Evolutionary conservation across 495 filamentous ascomycete species (phyloP).

Genomic region (Ramalina intermedia): DNA sequence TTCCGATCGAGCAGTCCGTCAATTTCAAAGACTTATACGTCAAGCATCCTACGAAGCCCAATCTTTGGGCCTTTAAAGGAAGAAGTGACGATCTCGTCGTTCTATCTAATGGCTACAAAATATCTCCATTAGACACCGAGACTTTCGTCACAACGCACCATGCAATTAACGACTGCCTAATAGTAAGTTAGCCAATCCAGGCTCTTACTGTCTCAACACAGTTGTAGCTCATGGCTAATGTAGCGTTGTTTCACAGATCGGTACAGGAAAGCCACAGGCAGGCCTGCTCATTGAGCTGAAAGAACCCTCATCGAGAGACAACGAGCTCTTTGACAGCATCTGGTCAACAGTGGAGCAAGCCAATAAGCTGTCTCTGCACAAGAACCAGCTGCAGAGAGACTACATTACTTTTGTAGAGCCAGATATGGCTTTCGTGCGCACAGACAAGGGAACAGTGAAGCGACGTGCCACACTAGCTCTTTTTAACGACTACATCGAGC

Average conservation of each 20-base stretch:
- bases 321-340: conserved; percentile 18
- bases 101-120: conserved; percentile 48
- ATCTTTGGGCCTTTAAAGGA: conserved; percentile 37
- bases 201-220: conserved; percentile 48
- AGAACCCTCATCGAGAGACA: conserved; percentile 5
- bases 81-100: conserved; percentile 49
- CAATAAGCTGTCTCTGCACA: conserved; percentile 17
- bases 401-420: conserved; percentile 5
- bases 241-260: conserved; percentile 3
- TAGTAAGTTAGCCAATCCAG: conserved; percentile 20
- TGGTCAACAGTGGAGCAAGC: conserved; percentile 14
- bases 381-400: conserved; percentile 15
- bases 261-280: conserved; percentile 17
- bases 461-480: conserved; percentile 19
- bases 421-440: conserved; percentile 18
- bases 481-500: conserved; percentile 25
- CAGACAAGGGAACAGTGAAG: conserved; percentile 20
- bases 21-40: conserved; percentile 41
- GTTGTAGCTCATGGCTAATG: conserved; percentile 23
- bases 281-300: conserved; percentile 18
- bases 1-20: conserved; percentile 29
- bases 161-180: conserved; percentile 30
- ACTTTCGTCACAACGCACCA: conserved; percentile 26
- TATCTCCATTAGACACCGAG: conserved; percentile 44
- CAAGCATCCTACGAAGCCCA: conserved; percentile 31